Percentiles rank a stretch among this genome's conserved stretches.
Conservation (phyloP, 495 filamentous ascomycete species). For the Neurospora sp. region DNA sequence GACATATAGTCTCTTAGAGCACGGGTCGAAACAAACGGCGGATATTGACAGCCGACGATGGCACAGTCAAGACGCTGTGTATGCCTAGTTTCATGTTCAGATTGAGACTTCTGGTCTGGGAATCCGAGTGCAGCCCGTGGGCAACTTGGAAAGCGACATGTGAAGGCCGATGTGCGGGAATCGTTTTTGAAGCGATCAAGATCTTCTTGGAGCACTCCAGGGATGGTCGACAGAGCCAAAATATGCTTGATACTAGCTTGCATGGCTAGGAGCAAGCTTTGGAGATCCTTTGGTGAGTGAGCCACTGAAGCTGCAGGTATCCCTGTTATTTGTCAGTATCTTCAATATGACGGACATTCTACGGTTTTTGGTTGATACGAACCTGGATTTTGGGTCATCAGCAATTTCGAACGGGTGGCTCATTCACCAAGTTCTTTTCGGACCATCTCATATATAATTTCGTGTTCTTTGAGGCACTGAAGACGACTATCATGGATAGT, state of each 20-base stretch:
- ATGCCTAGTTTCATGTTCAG: constrained; percentile 2
- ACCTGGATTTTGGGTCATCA: too few relatives aligned
- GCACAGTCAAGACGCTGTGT: neutral
- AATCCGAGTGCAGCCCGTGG: constrained; percentile 1
- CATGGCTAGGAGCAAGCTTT: neutral
- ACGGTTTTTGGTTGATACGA: too few relatives aligned
- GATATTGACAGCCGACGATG: constrained; percentile 4
- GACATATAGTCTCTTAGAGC: neutral
- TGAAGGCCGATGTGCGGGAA: constrained; percentile 12
- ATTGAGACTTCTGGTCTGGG: neutral
- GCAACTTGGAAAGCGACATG: constrained; percentile 13
- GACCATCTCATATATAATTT: neutral
- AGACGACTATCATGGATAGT: neutral
- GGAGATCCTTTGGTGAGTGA: neutral
- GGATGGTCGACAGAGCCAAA: neutral
- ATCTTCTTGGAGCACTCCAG: constrained; percentile 11
- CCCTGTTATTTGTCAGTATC: neutral
- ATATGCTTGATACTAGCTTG: neutral
- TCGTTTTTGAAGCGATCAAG: constrained; percentile 16
- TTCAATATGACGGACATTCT: too few relatives aligned
- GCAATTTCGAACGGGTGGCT: neutral
- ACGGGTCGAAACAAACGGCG: neutral
- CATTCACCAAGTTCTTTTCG: neutral
- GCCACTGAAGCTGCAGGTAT: neutral
- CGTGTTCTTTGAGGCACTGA: neutral